Conservation (phyloP, 495 filamentous ascomycete species). For the Penicillium lagena region DNA sequence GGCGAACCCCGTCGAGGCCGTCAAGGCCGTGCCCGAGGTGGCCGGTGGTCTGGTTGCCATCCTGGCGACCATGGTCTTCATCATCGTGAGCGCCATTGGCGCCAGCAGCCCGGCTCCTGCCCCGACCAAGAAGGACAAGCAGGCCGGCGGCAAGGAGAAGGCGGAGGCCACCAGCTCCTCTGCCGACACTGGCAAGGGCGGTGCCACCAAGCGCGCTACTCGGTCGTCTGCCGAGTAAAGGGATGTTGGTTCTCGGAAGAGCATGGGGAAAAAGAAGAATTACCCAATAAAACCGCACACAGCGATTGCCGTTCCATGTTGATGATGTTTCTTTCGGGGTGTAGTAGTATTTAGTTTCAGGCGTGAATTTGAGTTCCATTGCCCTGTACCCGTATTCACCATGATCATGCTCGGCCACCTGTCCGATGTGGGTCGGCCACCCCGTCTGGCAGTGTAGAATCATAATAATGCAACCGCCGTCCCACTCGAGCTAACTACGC, state of each 20-base stretch:
- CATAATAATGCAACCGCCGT: too few relatives aligned
- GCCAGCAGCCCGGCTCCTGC: conserved; percentile 49
- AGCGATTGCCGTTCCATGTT: conserved; percentile 4
- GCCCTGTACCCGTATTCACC: too few relatives aligned
- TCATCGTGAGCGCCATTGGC: conserved; percentile 55
- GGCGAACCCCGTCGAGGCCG: conserved; percentile 80
- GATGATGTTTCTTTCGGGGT: conserved; percentile 7
- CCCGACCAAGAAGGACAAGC: conserved; percentile 64
- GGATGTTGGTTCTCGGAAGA: background rate
- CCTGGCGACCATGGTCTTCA: conserved; percentile 58
- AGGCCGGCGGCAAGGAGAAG: conserved; percentile 76
- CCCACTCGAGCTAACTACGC: too few relatives aligned
- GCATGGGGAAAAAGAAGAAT: conserved; percentile 6
- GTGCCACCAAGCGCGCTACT: conserved; percentile 58
- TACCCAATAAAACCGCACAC: conserved; percentile 4
- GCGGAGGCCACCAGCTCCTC: conserved; percentile 60
- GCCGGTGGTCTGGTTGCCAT: conserved; percentile 71
- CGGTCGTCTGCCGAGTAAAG: conserved; percentile 49
- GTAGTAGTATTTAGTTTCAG: conserved; percentile 12
- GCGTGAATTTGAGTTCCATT: conserved; percentile 9
- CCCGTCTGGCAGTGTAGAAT: too few relatives aligned
- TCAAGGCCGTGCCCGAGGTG: conserved; percentile 88
- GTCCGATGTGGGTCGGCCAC: too few relatives aligned
- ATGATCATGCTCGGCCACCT: too few relatives aligned
- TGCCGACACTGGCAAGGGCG: conserved; percentile 60